A percentile compares a stretch with the other conserved stretches of the same genome.
Evolutionary conservation across 2,329 filamentous ascomycete species (phyloP).

Genomic region (Aulographum hederae): DNA sequence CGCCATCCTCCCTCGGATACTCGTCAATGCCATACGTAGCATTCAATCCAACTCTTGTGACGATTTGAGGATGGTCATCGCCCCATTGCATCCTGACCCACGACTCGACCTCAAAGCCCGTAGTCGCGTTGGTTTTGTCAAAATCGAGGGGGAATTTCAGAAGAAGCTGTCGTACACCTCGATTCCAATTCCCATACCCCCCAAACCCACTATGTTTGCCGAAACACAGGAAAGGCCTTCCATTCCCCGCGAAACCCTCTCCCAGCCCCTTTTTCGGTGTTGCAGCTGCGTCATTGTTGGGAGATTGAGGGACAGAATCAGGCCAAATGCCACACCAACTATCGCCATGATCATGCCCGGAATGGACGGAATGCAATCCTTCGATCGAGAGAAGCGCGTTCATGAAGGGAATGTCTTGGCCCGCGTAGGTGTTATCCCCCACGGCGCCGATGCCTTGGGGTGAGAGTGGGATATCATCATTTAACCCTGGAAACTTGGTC

Average conservation of each 20-base stretch:
- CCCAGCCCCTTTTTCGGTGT: slow-evolving; percentile 11
- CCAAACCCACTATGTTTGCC: slow-evolving; percentile 53
- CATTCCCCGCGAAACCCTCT: slow-evolving; percentile 21
- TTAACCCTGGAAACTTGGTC: slow-evolving; percentile 26
- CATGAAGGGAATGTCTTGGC: slow-evolving; percentile 45
- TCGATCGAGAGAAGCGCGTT: slow-evolving; percentile 34
- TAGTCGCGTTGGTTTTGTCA: too few relatives aligned
- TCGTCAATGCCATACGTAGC: slow-evolving; percentile 37
- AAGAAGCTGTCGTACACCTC: slow-evolving; percentile 39
- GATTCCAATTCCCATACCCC: slow-evolving; percentile 46
- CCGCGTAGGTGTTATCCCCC: slow-evolving; percentile 17
- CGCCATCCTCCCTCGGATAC: slow-evolving; percentile 23
- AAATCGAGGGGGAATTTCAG: slow-evolving; percentile 25
- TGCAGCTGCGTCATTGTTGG: too few relatives aligned
- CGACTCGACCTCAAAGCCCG: too few relatives aligned
- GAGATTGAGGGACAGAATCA: too few relatives aligned
- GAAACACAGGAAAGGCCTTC: slow-evolving; percentile 34
- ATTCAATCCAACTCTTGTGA: slow-evolving; percentile 37
- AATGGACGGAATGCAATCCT: slow-evolving; percentile 40
- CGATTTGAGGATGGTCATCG: too few relatives aligned
- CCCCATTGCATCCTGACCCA: slow-evolving; percentile 44
- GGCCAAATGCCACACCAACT: slow-evolving; percentile 30
- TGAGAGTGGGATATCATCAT: slow-evolving; percentile 22
- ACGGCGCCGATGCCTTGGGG: slow-evolving; percentile 19
- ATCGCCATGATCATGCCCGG: slow-evolving; percentile 42